Conservation (phyloP, 2,329 filamentous ascomycete genomes). For the Sarocladium strictum region DNA sequence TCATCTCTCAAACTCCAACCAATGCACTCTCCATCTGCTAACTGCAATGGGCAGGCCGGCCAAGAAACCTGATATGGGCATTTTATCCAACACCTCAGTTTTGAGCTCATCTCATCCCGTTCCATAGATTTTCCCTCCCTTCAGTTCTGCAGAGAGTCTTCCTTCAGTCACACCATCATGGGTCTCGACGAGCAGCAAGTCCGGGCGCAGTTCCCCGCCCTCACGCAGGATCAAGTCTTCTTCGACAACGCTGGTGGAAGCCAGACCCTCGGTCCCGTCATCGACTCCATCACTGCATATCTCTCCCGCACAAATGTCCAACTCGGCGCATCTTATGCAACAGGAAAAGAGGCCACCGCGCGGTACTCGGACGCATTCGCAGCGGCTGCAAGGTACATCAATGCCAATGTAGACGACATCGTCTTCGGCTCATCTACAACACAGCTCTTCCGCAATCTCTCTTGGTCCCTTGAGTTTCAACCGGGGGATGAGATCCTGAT, state of each 20-base stretch:
- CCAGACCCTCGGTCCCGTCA: constrained; percentile 61
- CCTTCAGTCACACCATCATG: not conserved
- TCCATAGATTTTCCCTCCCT: not conserved
- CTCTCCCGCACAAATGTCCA: constrained; percentile 67
- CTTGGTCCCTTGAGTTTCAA: constrained; percentile 45
- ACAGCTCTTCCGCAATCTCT: constrained; percentile 68
- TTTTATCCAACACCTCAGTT: not conserved
- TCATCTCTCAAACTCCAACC: not conserved
- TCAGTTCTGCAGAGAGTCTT: not conserved
- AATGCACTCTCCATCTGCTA: not conserved
- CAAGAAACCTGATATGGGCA: constrained; percentile 5
- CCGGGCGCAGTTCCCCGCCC: constrained; percentile 60
- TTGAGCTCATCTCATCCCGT: too few species aligned
- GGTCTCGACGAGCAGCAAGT: constrained; percentile 28
- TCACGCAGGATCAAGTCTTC: constrained; percentile 61
- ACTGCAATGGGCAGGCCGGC: constrained; percentile 1
- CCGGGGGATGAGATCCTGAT: constrained; percentile 62
- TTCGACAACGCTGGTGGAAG: constrained; percentile 76
- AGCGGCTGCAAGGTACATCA: constrained; percentile 65
- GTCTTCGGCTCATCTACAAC: constrained; percentile 71
- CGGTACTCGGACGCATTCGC: constrained; percentile 54
- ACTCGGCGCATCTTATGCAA: constrained; percentile 63
- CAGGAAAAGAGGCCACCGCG: constrained; percentile 52
- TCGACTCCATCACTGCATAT: constrained; percentile 61
- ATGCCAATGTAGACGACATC: constrained; percentile 60